Evolutionary conservation across 169 alveolate species (phyloP), one percentile per base, ranked within the genome.

Genomic region (Theileria orientalis): DNA sequence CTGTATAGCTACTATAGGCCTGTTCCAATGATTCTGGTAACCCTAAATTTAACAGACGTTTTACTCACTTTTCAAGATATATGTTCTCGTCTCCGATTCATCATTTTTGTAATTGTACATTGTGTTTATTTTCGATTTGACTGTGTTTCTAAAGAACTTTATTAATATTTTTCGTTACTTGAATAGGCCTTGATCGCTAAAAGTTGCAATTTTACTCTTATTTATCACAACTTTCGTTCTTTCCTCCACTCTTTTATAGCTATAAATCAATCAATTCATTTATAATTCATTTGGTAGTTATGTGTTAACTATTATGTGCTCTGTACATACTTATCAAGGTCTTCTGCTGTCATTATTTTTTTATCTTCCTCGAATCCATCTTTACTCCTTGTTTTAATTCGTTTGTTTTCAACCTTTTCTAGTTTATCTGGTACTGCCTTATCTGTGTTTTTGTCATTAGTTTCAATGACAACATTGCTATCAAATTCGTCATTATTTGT

Each of bases 261-360:
- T 75, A 52, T 32, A 37, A 19, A 16, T 23, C 25, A 19, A 63
- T 19, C 35, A 73, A 19, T 8, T 16, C n/a, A 9, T 13, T 2
- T 1, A 7, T 32, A 2, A n/a, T n/a, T n/a, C n/a, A n/a, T n/a
- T n/a, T n/a, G n/a, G n/a, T n/a, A n/a, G n/a, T n/a, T n/a, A n/a
- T n/a, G n/a, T n/a, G n/a, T n/a, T n/a, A n/a, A n/a, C n/a, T n/a
- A n/a, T n/a, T n/a, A n/a, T n/a, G n/a, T n/a, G n/a, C n/a, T n/a
- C n/a, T n/a, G n/a, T n/a, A 75, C 75, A 25, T 30, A 75, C 84
- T 46, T 64, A 35, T 75, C 78, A n/a, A 75, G 78, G 25, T 75
- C 84, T 49, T 75, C 84, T 19, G 46, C 42, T 11, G 84, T 59
- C 54, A 30, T 33, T 14, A 75, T 33, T 7, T 41, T 32, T 57